These are phyloP conservation scores for Vicia villosa DNA, from an alignment of 306 rosid genomes.

Conservation along the genomic window DNA sequence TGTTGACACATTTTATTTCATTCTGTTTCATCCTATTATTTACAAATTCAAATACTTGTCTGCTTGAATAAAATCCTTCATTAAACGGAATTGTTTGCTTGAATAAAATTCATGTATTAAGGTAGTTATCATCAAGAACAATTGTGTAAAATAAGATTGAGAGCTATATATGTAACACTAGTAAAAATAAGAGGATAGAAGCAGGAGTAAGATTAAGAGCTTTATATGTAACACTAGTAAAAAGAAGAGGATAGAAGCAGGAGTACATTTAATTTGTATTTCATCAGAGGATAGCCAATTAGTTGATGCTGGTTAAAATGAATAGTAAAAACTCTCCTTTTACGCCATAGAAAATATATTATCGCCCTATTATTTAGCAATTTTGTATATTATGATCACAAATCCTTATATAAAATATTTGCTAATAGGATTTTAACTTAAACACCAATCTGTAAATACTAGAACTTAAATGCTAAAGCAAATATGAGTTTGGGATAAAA, in stretches of 20 bases:
- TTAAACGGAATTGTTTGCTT: no score
- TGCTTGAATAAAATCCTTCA: no score
- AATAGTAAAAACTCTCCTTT: constrained; percentile 10
- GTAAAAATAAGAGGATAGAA: constrained; percentile 10
- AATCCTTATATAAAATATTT: background rate
- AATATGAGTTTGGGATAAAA: constrained; percentile 16
- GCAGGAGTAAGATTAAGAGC: constrained; percentile 23
- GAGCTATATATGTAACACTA: constrained; percentile 5
- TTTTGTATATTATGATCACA: constrained; percentile 7
- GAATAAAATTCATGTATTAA: no score
- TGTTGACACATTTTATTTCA: no score
- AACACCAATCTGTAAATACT: constrained; percentile 3
- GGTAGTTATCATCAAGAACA: no score
- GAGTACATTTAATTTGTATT: constrained; percentile 7
- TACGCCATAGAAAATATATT: constrained; percentile 10
- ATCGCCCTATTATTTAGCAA: constrained; percentile 15
- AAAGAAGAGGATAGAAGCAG: constrained; percentile 2
- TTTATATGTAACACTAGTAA: constrained; percentile 10
- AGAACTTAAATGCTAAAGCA: background rate
- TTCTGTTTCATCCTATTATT: no score
- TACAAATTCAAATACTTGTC: no score
- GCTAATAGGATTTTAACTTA: constrained; percentile 21
- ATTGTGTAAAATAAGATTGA: constrained; percentile 35
- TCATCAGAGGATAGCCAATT: constrained; percentile 27
- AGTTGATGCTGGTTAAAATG: constrained; percentile 5